phyloP scores from a whole-genome alignment of 495 filamentous ascomycete species.

The Hypoxylon cercidicola region DNA sequence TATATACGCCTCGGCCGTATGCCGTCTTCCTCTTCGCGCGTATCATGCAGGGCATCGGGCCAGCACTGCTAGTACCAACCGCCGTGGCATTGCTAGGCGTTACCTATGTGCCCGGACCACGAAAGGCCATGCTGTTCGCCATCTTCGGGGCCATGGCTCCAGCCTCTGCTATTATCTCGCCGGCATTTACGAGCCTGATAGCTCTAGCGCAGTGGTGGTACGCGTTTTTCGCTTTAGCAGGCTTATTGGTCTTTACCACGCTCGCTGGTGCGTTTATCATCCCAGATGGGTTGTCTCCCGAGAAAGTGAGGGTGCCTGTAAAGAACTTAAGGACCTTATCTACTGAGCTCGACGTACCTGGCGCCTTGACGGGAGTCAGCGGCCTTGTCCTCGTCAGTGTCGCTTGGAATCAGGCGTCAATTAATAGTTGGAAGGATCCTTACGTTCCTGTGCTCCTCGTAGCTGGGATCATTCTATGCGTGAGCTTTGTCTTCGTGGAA shows the following conservation, averaged over 20 bases:
- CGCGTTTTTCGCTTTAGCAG: conserved; percentile 67
- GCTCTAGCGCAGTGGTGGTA: conserved; percentile 73
- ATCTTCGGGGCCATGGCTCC: conserved; percentile 74
- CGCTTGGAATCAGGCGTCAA: conserved; percentile 69
- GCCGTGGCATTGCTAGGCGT: conserved; percentile 69
- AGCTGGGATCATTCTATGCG: conserved; percentile 61
- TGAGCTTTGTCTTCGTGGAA: conserved; percentile 64
- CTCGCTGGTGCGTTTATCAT: conserved; percentile 58
- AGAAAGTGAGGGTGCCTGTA: conserved; percentile 14
- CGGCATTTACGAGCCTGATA: conserved; percentile 63
- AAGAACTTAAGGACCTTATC: conserved; percentile 38
- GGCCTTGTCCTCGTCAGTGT: conserved; percentile 69
- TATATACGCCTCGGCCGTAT: conserved; percentile 48
- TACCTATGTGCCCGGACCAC: conserved; percentile 63
- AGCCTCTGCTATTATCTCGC: conserved; percentile 63
- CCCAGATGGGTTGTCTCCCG: conserved; percentile 61
- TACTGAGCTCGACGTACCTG: conserved; percentile 61
- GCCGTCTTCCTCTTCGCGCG: conserved; percentile 68
- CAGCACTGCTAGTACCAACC: conserved; percentile 71
- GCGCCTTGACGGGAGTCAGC: conserved; percentile 62
- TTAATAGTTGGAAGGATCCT: conserved; percentile 66
- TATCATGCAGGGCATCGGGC: conserved; percentile 70
- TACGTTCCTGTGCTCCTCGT: conserved; percentile 65
- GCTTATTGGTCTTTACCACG: conserved; percentile 57
- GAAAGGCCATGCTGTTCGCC: conserved; percentile 73